Evolutionary conservation across 805 yeast genomes (phyloP), one percentile per base, ranked within the genome.

Genomic region (Saccharomyces kudriavzevii): DNA sequence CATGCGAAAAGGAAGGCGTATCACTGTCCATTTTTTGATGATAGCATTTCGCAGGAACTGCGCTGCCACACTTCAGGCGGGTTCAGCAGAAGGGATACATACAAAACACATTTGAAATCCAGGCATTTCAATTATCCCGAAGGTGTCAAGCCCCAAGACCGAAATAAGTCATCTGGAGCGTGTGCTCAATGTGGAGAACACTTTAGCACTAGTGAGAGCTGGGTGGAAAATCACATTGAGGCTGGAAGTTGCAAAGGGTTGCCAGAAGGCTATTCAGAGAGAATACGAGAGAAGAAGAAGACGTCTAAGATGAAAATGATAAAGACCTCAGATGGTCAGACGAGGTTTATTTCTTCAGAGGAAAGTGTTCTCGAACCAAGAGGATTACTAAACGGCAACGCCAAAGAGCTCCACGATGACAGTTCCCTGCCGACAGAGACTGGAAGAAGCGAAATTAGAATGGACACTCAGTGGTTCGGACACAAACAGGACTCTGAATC

Each of bases 71-170:
- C 60, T 20, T 62, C 70, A 2, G 97, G 97, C 52, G 97, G 96
- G 1, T 90, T 90, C 66, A 86, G 95, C 10, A 78, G 97, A 62
- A 80, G 96, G 64, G 97, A 90, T 68, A 91, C 97, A 0, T 90
- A 83, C 73, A 90, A 90, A 74, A 89, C 96, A 0, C 97, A 90
- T 72, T 77, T 90, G 60, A 90, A 89, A 67, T 85, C 96, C 10
- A 79, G 94, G 60, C 97, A 90, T 72, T 86, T 88, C 68, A 79
- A 81, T 52, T 89, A 89, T 63, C 97, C 97, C 2, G 84, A 85
- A 24, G 95, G 96, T 22, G 85, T 92, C 4, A 81, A 82, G 62
- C 81, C 89, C 17, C 80, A 75, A 43, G 84, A 83, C 60, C 78
- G 96, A 53, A 74, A 79, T 26, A 77, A 80, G 49, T 81, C 81